A percentile compares a stretch with the other conserved stretches of the same genome.
phyloP scores from a whole-genome alignment of 108 stramenopile genomes.

The Craspedostauros australis region DNA sequence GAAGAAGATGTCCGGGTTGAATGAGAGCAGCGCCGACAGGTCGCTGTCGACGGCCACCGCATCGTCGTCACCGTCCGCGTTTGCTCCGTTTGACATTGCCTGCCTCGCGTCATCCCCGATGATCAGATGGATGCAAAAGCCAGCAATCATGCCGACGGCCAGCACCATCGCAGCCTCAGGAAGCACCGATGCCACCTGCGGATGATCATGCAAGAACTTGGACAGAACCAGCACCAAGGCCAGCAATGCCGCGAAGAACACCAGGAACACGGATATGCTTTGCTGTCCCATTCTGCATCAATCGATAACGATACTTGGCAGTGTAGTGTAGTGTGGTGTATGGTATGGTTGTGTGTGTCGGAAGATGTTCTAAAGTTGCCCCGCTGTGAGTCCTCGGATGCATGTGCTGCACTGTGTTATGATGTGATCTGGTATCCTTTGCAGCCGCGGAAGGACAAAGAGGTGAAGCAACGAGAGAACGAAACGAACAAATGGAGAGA shows the following conservation, averaged over 20 bases:
- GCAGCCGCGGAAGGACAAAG: no score
- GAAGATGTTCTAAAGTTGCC: no score
- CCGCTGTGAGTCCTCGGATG: no score
- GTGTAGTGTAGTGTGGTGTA: no score
- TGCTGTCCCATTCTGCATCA: constrained; percentile 19
- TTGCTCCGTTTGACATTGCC: not conserved
- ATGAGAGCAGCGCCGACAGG: constrained; percentile 34
- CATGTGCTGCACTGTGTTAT: no score
- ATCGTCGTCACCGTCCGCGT: constrained; percentile 17
- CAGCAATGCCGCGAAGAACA: constrained; percentile 38
- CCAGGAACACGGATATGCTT: constrained; percentile 42
- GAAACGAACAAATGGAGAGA: no score
- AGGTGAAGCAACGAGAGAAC: no score
- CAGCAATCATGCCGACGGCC: constrained; percentile 49
- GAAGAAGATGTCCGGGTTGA: constrained; percentile 72
- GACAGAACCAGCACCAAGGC: constrained; percentile 29
- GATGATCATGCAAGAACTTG: constrained; percentile 37
- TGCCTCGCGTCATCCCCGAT: constrained; percentile 4
- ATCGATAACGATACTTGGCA: not conserved
- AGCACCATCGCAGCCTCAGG: constrained; percentile 75
- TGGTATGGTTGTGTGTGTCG: no score
- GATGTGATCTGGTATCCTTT: no score
- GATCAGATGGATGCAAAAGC: constrained; percentile 29
- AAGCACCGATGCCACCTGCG: constrained; percentile 36
- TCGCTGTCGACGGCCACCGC: constrained; percentile 13